Evolutionary conservation across 108 stramenopile genomes (phyloP), one percentile per base, ranked within the genome.

Genomic region (Heterococcus sp.): DNA sequence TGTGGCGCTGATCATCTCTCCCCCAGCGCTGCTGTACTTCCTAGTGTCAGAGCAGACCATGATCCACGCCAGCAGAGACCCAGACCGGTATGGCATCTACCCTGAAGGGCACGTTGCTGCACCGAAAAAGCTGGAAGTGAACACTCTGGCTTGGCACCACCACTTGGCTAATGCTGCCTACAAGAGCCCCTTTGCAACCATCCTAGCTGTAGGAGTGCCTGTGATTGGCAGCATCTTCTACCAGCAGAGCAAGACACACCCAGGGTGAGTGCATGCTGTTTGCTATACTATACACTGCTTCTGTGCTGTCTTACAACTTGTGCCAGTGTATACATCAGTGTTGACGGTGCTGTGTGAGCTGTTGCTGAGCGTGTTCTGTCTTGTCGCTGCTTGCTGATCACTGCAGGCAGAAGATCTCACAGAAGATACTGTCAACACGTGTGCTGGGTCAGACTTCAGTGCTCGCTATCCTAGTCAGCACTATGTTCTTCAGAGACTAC

Each of bases 391-490:
- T n/a, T n/a, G n/a, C n/a, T n/a, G n/a, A n/a, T n/a, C n/a, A n/a
- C n/a, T n/a, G n/a, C n/a, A n/a, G n/a, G n/a, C 78, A 76, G 31
- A 83, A 83, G 66, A 58, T 83, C 32, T 73, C 72, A 37, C 83
- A 83, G 40, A 74, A 74, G 73, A 66, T 84, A 34, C 75, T 84
- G 34, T 71, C 71, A 71, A 84, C 83, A 8, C 83, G 83, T 1
- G 83, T 84, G 31, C 71, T 75, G 37, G 83, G 83, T 0, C 83
- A 84, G 70, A 70, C 71, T 65, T 71, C 83, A 1, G 74, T 84
- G 34, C 65, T 84, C 46, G 46, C 14, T 21, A 21, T 58, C 46
- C 46, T 58, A 21, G 46, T 58, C 46, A 14, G 14, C 14, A 58
- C 46, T 21, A 58, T 58, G 46, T 8, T 58, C 8, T 58, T 58